A percentile compares a stretch with the other conserved stretches of the same genome.
Evolutionary conservation across 2,329 filamentous ascomycete species (phyloP).

Genomic region (Calycina marina): DNA sequence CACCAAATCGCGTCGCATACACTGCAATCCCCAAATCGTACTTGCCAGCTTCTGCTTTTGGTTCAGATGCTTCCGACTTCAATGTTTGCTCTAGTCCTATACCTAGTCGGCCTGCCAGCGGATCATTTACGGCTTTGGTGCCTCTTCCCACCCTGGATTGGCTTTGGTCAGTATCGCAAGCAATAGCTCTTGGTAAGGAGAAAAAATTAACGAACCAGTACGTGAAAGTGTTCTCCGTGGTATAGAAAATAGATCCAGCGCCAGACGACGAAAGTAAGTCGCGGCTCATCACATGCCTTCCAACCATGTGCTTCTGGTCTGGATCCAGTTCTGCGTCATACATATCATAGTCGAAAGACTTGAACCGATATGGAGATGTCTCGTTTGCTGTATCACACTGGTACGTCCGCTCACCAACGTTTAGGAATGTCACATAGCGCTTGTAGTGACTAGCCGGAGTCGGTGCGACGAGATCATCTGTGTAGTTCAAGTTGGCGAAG

Average conservation of each 20-base stretch:
- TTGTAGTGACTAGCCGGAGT: background rate
- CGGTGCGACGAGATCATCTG: background rate
- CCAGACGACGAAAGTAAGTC: too few species aligned
- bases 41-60: background rate
- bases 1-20: background rate
- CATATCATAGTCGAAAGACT: too few species aligned
- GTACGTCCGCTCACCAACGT: background rate
- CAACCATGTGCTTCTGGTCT: too few species aligned
- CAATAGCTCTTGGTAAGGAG: too few species aligned
- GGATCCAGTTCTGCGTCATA: too few species aligned
- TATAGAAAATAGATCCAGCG: too few species aligned
- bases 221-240: background rate
- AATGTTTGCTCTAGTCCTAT: background rate
- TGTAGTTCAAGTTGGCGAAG: too few species aligned
- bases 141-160: background rate
- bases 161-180: too few species aligned
- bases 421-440: background rate
- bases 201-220: too few species aligned
- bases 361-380: too few species aligned
- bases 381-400: background rate
- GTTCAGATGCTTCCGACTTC: background rate
- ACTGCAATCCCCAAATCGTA: background rate
- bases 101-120: background rate
- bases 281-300: too few species aligned
- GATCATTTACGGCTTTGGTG: background rate